A percentile compares a stretch with the other conserved stretches of the same genome.
These are phyloP conservation scores for Kwoniella dendrophila DNA, from an alignment of 768 basidiomycete genomes.

Conservation along the genomic window DNA sequence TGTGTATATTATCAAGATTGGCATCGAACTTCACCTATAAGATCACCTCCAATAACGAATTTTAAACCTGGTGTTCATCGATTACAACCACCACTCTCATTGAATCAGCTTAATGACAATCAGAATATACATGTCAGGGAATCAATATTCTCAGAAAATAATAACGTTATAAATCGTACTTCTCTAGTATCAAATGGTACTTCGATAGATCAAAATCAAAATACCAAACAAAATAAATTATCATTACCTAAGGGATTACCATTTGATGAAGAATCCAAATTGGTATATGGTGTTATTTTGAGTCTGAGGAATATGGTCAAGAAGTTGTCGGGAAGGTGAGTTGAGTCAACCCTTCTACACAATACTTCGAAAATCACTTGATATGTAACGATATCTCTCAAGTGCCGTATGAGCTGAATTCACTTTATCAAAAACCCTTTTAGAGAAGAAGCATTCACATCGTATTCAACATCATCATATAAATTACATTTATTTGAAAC, in stretches of 20 bases:
- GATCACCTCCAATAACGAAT: conserved; percentile 68
- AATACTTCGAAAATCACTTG: not conserved
- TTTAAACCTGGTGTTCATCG: conserved; percentile 80
- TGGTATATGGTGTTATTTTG: conserved; percentile 93
- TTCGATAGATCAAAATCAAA: conserved; percentile 5
- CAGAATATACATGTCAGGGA: conserved; percentile 24
- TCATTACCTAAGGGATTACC: conserved; percentile 63
- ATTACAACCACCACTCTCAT: conserved; percentile 60
- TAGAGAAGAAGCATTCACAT: conserved; percentile 88
- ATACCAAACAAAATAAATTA: not conserved
- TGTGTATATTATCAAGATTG: conserved; percentile 96
- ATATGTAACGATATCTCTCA: not conserved
- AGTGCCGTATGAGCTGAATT: too few relatives aligned
- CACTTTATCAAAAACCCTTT: not conserved
- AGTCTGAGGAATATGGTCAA: conserved; percentile 92
- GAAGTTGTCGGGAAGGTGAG: conserved; percentile 83
- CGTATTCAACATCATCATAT: conserved; percentile 88
- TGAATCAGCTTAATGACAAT: conserved; percentile 7
- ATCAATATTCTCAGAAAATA: conserved; percentile 47
- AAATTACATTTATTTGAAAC: conserved; percentile 93
- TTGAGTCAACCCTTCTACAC: conserved; percentile 32
- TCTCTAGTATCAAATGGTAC: conserved; percentile 4
- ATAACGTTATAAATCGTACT: conserved; percentile 5
- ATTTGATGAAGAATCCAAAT: conserved; percentile 96
- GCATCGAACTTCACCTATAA: conserved; percentile 76